A percentile compares a stretch with the other conserved stretches of the same genome.
These are phyloP conservation scores for Botrytis deweyae DNA, from an alignment of 2,329 filamentous ascomycete species.

Conservation along the genomic window DNA sequence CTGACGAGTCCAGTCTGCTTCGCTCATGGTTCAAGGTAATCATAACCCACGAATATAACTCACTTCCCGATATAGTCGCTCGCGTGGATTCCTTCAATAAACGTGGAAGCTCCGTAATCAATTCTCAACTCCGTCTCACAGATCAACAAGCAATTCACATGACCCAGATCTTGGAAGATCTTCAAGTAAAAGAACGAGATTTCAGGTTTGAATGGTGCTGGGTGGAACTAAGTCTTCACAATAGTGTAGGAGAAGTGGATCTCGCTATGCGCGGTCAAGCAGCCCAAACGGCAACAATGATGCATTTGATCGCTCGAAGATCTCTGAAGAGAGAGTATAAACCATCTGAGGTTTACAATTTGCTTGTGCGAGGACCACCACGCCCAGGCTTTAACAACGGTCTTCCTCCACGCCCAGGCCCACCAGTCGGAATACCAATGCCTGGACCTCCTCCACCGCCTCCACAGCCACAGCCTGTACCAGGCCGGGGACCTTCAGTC, in stretches of 20 bases:
- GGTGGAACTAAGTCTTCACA: conserved; percentile 28
- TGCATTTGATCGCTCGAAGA: conserved; percentile 31
- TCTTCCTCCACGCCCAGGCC: neutral
- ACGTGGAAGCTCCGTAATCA: conserved; percentile 25
- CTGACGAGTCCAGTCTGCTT: neutral
- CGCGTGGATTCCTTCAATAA: conserved; percentile 23
- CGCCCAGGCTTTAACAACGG: neutral
- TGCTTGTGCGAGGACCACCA: neutral
- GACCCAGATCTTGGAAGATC: conserved; percentile 29
- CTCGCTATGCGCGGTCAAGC: neutral
- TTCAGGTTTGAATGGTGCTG: conserved; percentile 33
- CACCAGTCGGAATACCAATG: neutral
- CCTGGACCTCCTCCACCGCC: neutral
- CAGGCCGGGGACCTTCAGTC: neutral
- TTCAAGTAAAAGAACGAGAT: conserved; percentile 27
- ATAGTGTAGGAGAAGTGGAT: conserved; percentile 20
- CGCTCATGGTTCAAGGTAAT: conserved; percentile 25
- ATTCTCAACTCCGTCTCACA: conserved; percentile 27
- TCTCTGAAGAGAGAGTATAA: conserved; percentile 22
- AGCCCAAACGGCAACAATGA: conserved; percentile 20
- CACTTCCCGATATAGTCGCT: conserved; percentile 13
- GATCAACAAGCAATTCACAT: conserved; percentile 31
- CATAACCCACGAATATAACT: conserved; percentile 25
- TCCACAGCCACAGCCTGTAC: neutral
- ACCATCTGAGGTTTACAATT: conserved; percentile 24